A percentile compares a stretch with the other conserved stretches of the same genome.
Evolutionary conservation across 2,329 filamentous ascomycete genomes (phyloP).

Genomic region (Sclerotinia subarctica): DNA sequence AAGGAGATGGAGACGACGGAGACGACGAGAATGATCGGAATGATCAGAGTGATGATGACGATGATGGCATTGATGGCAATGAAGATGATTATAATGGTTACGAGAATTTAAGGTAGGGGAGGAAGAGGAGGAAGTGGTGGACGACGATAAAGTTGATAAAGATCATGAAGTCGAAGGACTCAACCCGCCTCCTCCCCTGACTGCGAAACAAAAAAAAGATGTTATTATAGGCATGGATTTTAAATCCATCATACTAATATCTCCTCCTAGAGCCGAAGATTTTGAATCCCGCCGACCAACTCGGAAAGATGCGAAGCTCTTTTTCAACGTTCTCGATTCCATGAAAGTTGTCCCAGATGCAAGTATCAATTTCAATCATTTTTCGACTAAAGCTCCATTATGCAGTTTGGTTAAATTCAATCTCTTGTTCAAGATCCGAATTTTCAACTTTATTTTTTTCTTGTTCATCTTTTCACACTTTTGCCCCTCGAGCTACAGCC

Average conservation of each 20-base stretch:
- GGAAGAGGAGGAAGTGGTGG: not conserved
- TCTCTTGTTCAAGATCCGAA: not conserved
- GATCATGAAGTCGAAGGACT: not conserved
- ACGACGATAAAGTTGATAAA: not conserved
- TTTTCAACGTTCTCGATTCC: constrained; percentile 25
- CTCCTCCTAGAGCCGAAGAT: not conserved
- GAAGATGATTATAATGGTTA: not conserved
- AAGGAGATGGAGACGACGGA: not conserved
- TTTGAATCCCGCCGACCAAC: constrained; percentile 9
- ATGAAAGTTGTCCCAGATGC: constrained; percentile 28
- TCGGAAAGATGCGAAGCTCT: constrained; percentile 27
- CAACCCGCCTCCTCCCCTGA: not conserved
- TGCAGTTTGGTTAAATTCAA: not conserved
- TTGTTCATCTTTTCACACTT: not conserved
- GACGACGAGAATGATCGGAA: not conserved
- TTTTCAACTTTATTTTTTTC: not conserved
- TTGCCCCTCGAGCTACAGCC: not conserved
- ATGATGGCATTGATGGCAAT: not conserved
- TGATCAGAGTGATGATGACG: not conserved
- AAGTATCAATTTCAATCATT: constrained; percentile 8
- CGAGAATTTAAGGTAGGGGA: not conserved
- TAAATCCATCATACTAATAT: not conserved
- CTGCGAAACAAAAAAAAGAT: not conserved
- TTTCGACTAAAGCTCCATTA: not conserved
- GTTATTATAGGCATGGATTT: not conserved